Percentiles rank a stretch among this genome's conserved stretches.
phyloP scores from a whole-genome alignment of 2,329 filamentous ascomycete genomes.

The Ascochyta viciae-villosae region DNA sequence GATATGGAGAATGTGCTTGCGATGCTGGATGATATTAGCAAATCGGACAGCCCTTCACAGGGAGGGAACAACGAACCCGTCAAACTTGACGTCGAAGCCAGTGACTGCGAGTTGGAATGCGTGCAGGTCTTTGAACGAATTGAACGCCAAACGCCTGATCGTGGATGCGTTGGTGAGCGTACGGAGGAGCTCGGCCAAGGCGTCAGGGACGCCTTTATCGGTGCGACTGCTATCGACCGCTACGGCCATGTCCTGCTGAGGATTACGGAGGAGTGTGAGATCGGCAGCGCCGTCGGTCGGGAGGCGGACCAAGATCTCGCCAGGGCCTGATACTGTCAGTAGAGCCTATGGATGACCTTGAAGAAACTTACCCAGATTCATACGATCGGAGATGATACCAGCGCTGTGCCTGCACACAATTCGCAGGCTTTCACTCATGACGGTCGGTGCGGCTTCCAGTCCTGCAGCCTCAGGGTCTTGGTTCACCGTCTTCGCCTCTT shows the following conservation, averaged over 20 bases:
- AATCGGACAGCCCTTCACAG: neutral
- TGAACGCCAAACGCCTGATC: constrained; percentile 69
- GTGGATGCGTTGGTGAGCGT: constrained; percentile 65
- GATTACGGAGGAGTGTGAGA: constrained; percentile 62
- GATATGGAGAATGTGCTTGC: constrained; percentile 81
- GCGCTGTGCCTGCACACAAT: constrained; percentile 77
- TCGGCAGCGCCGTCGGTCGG: constrained; percentile 48
- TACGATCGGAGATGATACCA: constrained; percentile 80
- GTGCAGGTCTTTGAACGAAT: constrained; percentile 67
- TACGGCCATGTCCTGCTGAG: constrained; percentile 79
- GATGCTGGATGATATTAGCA: constrained; percentile 49
- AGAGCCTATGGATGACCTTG: neutral
- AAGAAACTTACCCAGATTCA: constrained; percentile 70
- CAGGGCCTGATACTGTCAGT: constrained; percentile 40
- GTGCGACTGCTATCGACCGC: constrained; percentile 63
- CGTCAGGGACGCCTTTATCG: constrained; percentile 59
- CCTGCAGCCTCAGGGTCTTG: constrained; percentile 64
- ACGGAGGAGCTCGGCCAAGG: constrained; percentile 70
- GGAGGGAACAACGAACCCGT: constrained; percentile 32
- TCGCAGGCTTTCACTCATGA: constrained; percentile 78
- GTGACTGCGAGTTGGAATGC: constrained; percentile 80
- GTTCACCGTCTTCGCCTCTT: constrained; percentile 75
- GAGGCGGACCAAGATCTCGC: constrained; percentile 57
- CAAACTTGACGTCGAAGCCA: constrained; percentile 71
- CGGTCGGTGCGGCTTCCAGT: constrained; percentile 67